Base-by-base conservation (phyloP, 106 monocot genomes). In the Acanthochlamys bracteata region DNA sequence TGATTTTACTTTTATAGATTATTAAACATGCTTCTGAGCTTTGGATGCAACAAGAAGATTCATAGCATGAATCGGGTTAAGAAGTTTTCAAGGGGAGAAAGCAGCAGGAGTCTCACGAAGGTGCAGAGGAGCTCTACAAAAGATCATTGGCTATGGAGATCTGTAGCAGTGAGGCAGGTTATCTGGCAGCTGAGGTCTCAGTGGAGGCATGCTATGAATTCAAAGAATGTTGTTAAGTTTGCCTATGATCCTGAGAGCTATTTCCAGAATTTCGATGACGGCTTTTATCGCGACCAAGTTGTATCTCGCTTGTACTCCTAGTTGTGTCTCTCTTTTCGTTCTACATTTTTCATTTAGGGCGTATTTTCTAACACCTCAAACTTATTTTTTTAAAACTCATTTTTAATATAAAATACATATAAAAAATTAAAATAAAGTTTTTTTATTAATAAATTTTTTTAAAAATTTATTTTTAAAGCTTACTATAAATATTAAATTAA, bases 191-290 rank as follows among this genome's bases (percentile, higher is more conserved):
- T 68, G 40, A 78, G 61, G 33, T 72, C 25, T 42, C 66, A 57
- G 24, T 78, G 66, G 66, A 61, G 45, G 49, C 60, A 61, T 13
- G 66, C 45, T 0, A 55, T 78, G 66, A 57, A 25, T 20, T 64
- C 41, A 2, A 55, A 43, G 16, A 11, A 25, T 12, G 25, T 12
- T 8, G 53, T 52, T 24, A 25, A 42, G 53, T 78, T 78, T n/a
- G 67, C 51, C 0, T 78, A 78, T 47, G 77, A 78, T 63, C 66
- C 72, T 0, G 57, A 78, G 61, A 78, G 77, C 60, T 78, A 78
- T 33, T 67, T 66, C 27, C 77, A 72, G 62, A 78, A 78, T 51
- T 72, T 78, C 56, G 77, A 78, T 63, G 77, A 78, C 45, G 71
- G 70, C 20, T 57, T 61, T 12, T n/a, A 39, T 24, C 25, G 24